These are phyloP conservation scores for Coniochaeta sp. DNA, from an alignment of 2,329 filamentous ascomycete genomes.

Conservation along the genomic window DNA sequence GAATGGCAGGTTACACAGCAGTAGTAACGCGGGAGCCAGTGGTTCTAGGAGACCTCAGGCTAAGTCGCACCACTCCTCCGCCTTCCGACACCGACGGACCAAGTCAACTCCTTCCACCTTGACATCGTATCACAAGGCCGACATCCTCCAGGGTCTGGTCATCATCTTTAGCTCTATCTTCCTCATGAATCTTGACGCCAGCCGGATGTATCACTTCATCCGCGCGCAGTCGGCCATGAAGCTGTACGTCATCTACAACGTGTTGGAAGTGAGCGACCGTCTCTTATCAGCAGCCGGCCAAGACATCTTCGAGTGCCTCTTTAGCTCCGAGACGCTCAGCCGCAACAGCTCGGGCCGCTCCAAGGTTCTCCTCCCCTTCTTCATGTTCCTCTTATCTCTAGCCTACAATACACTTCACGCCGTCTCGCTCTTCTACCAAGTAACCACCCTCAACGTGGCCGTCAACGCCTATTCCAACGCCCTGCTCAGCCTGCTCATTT, in stretches of 20 bases:
- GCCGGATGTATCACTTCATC: slow-evolving; percentile 96
- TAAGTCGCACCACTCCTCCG: slow-evolving; percentile 26
- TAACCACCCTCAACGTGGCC: slow-evolving; percentile 94
- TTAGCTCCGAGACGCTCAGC: slow-evolving; percentile 87
- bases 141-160: slow-evolving; percentile 82
- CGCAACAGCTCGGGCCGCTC: slow-evolving; percentile 82
- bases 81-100: slow-evolving; percentile 59
- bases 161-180: slow-evolving; percentile 81
- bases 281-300: slow-evolving; percentile 87
- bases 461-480: slow-evolving; percentile 99
- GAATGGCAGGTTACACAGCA: slow-evolving; percentile 2
- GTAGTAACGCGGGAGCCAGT: neutral
- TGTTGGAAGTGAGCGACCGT: slow-evolving; percentile 86
- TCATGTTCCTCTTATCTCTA: slow-evolving; percentile 83
- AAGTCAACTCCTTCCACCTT: slow-evolving; percentile 82
- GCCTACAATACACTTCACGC: slow-evolving; percentile 85
- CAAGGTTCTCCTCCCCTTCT: slow-evolving; percentile 81
- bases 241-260: slow-evolving; percentile 97
- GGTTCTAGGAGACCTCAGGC: slow-evolving; percentile 15
- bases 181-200: slow-evolving; percentile 87
- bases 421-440: slow-evolving; percentile 88
- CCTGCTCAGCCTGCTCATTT: slow-evolving; percentile 82
- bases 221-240: slow-evolving; percentile 96
- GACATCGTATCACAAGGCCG: slow-evolving; percentile 86
- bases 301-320: slow-evolving; percentile 92